Conservation (phyloP, 2,329 filamentous ascomycete species). For the Aureobasidium zeae region DNA sequence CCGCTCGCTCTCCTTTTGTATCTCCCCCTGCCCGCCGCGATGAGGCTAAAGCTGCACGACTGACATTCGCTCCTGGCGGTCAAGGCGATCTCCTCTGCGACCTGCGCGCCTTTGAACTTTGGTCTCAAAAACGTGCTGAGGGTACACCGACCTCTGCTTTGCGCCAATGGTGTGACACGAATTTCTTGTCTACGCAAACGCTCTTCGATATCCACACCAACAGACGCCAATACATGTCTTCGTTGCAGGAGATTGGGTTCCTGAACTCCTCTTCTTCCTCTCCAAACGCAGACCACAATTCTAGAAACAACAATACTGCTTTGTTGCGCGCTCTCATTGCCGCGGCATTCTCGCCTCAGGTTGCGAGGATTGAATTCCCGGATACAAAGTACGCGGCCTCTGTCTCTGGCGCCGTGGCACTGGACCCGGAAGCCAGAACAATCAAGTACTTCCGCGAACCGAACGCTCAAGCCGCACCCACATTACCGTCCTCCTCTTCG, state of each 20-base stretch:
- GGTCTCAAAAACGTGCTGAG: slow-evolving; percentile 58
- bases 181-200: slow-evolving; percentile 75
- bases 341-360: slow-evolving; percentile 58
- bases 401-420: slow-evolving; percentile 78
- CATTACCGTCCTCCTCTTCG: background rate
- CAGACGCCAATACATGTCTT: slow-evolving; percentile 72
- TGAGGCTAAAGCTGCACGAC: slow-evolving; percentile 65
- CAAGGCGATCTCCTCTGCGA: slow-evolving; percentile 88
- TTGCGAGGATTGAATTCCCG: slow-evolving; percentile 84
- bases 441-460: slow-evolving; percentile 80
- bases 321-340: slow-evolving; percentile 42
- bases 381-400: slow-evolving; percentile 91
- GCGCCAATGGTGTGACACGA: slow-evolving; percentile 70
- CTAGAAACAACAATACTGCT: slow-evolving; percentile 38
- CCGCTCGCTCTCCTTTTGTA: slow-evolving; percentile 76
- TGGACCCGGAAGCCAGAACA: slow-evolving; percentile 82
- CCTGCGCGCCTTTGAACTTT: slow-evolving; percentile 72
- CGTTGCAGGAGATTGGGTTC: slow-evolving; percentile 79
- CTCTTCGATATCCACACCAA: slow-evolving; percentile 84
- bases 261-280: slow-evolving; percentile 36
- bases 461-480: background rate
- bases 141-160: slow-evolving; percentile 50
- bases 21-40: slow-evolving; percentile 76
- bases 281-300: slow-evolving; percentile 33
- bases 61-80: slow-evolving; percentile 57